Conservation (phyloP, 2,329 filamentous ascomycete genomes). For the Fusarium floridanum region DNA sequence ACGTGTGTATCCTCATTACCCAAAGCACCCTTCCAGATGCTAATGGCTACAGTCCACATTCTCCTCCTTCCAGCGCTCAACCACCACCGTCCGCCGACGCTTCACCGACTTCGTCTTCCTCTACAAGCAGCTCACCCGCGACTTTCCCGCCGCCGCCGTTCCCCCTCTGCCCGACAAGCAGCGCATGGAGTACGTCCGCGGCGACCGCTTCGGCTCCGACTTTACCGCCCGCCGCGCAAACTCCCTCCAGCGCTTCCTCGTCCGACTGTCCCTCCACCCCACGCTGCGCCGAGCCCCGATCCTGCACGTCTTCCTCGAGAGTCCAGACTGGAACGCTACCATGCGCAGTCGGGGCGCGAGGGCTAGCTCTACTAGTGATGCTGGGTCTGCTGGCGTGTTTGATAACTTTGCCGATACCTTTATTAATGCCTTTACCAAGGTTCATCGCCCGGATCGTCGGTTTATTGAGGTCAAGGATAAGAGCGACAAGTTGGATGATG, state of each 20-base stretch:
- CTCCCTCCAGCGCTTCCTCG: conserved; percentile 91
- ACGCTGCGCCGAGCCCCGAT: conserved; percentile 86
- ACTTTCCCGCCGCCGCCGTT: conserved; percentile 92
- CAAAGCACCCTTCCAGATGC: neutral
- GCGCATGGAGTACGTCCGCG: conserved; percentile 98
- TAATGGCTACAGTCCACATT: conserved; percentile 80
- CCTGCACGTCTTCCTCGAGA: conserved; percentile 91
- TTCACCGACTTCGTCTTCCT: conserved; percentile 99
- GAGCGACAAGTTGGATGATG: conserved; percentile 93
- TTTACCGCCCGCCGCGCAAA: conserved; percentile 91
- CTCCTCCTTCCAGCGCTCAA: conserved; percentile 87
- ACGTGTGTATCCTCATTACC: conserved; percentile 66
- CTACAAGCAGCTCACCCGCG: conserved; percentile 87
- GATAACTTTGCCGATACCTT: conserved; percentile 97
- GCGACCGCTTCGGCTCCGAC: conserved; percentile 93
- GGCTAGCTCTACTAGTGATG: conserved; percentile 64
- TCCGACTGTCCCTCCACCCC: conserved; percentile 88
- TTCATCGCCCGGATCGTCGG: conserved; percentile 93
- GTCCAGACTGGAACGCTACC: conserved; percentile 94
- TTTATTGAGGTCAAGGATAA: conserved; percentile 95
- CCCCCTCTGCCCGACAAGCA: conserved; percentile 98
- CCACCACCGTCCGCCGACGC: conserved; percentile 84
- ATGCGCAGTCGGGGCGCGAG: conserved; percentile 85
- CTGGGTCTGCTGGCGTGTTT: conserved; percentile 78
- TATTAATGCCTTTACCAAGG: conserved; percentile 96